Evolutionary conservation across 768 basidiomycete genomes (phyloP), one percentile per base, ranked within the genome.

Genomic region (Lactifluus echinatus): DNA sequence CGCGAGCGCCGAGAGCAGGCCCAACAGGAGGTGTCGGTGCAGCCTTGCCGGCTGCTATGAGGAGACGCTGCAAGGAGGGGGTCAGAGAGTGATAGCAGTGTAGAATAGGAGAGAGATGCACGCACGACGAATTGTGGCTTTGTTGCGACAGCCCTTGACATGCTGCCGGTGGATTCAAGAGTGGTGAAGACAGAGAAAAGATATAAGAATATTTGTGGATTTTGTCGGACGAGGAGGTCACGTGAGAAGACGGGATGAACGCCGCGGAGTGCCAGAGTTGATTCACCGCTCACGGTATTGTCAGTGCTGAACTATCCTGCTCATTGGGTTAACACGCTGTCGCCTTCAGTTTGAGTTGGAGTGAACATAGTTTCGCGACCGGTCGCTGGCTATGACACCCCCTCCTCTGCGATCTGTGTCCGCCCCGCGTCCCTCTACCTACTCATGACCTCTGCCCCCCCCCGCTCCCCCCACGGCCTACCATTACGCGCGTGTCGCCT

Each of bases 11-110:
- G 52, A 99, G 82, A 31, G 94, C 95, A 53, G 95, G 95, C 67
- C 95, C 95, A 50, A 99, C 88, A 8, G 95, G 95, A 55, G 95
- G 95, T 37, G 91, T 89, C 17, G 95, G 94, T 26, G 94, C 87
- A 34, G 95, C 95, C 69, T 97, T 97, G 43, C 92, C 93, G 43
- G 95, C 95, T 50, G 85, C 82, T 59, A 97, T 83, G 50, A 95
- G 79, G 56, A 98, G 74, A 61, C 91, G 88, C 90, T 90, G 64
- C 60, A 23, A 48, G 60, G 3, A 17, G 31, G 29, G 23, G 44
- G 51, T 63, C 37, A 26, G 34, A 47, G 33, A 46, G 24, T 17
- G 17, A 28, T 33, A 31, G 31, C n/a, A 31, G 31, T 5, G 31
- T 5, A 53, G 34, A 39, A 47, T 26, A 43, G 48, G 44, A 52